Conservation (phyloP, 2,329 filamentous ascomycete genomes). For the Drechslerella coelobrocha region DNA sequence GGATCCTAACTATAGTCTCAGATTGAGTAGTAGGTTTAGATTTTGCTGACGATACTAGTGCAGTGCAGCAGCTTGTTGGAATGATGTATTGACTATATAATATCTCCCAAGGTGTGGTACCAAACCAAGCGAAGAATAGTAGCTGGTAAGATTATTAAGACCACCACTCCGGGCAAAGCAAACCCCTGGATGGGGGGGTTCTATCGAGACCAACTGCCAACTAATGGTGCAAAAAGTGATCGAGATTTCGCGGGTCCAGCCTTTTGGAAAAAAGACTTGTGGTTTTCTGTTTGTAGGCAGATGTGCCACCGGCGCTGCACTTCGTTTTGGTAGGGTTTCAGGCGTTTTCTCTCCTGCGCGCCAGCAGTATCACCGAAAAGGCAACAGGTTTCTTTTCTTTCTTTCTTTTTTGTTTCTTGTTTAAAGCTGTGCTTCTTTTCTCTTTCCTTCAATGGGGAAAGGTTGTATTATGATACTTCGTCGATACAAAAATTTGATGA, state of each 20-base stretch:
- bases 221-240: conserved; percentile 19
- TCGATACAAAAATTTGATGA: conserved; percentile 25
- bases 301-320: conserved; percentile 41
- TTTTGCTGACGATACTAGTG: conserved; percentile 48
- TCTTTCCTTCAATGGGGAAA: conserved; percentile 1
- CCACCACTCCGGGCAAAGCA: conserved; percentile 16
- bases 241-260: conserved; percentile 42
- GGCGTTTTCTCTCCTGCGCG: conserved; percentile 40
- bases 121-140: conserved; percentile 37
- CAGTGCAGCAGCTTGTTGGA: conserved; percentile 25
- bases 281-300: conserved; percentile 30
- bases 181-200: conserved; percentile 47
- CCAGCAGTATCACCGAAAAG: conserved; percentile 44
- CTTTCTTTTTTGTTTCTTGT: conserved; percentile 19
- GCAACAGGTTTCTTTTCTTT: conserved; percentile 44
- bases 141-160: conserved; percentile 45
- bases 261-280: conserved; percentile 36
- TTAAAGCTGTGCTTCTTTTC: neutral
- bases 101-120: conserved; percentile 41
- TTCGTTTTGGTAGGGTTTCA: conserved; percentile 48
- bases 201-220: conserved; percentile 27
- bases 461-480: conserved; percentile 5
- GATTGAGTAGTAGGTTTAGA: conserved; percentile 46
- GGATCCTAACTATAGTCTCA: conserved; percentile 45
- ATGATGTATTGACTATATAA: conserved; percentile 49